Conservation (phyloP, 495 filamentous ascomycete genomes). For the Aspergillus carlsbadensis region DNA sequence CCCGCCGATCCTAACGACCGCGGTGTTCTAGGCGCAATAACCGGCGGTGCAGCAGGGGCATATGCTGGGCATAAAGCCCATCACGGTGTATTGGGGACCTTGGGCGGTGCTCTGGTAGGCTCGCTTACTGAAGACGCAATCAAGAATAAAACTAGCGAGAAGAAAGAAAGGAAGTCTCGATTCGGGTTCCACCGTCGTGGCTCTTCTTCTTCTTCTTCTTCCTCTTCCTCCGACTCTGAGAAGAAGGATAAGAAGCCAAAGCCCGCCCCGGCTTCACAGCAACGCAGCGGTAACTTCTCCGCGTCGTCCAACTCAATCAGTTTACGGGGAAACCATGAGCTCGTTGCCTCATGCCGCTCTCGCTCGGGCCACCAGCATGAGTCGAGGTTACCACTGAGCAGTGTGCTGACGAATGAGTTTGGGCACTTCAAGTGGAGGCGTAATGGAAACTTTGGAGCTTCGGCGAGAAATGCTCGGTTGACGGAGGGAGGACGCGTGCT, state of each 20-base stretch:
- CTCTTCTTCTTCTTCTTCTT: constrained; percentile 11
- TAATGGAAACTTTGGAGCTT: constrained; percentile 37
- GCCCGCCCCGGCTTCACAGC: background rate
- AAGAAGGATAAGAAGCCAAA: background rate
- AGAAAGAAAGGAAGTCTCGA: constrained; percentile 13
- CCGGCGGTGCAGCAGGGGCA: constrained; percentile 33
- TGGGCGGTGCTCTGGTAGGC: constrained; percentile 37
- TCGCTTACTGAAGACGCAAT: constrained; percentile 36
- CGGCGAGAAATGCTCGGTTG: constrained; percentile 37
- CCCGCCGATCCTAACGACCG: background rate
- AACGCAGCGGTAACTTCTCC: constrained; percentile 22
- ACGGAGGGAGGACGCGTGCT: constrained; percentile 36
- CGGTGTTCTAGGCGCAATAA: constrained; percentile 35
- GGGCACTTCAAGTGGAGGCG: constrained; percentile 20
- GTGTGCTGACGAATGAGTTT: constrained; percentile 18
- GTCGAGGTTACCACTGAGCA: constrained; percentile 17
- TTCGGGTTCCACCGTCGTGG: background rate
- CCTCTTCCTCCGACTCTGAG: constrained; percentile 1
- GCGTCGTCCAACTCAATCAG: constrained; percentile 9
- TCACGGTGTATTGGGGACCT: constrained; percentile 36
- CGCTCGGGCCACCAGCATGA: constrained; percentile 11
- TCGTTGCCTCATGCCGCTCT: constrained; percentile 13
- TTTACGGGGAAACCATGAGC: constrained; percentile 14
- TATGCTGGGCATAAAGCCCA: constrained; percentile 33
- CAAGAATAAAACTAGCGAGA: constrained; percentile 26